Evolutionary conservation across 805 yeast genomes (phyloP).

Genomic region (Cyberlindnera xishuangbannaensis): DNA sequence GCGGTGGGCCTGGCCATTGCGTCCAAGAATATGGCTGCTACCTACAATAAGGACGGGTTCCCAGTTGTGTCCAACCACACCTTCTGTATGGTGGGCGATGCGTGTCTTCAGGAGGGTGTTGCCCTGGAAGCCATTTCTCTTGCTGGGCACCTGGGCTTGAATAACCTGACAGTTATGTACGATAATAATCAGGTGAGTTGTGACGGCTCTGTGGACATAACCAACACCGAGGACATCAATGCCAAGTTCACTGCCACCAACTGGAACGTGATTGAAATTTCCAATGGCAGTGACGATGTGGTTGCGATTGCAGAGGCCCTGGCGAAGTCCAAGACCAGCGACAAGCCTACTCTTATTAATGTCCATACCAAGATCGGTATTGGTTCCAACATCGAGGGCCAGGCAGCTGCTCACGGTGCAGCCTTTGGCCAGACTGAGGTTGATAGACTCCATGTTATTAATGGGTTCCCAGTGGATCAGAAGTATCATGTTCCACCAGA

Average conservation of each 20-base stretch:
- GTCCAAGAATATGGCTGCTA: constrained; percentile 83
- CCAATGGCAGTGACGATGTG: constrained; percentile 74
- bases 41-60: constrained; percentile 83
- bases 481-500: constrained; percentile 74
- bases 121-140: constrained; percentile 88
- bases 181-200: constrained; percentile 95
- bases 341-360: constrained; percentile 87
- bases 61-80: constrained; percentile 68
- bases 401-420: constrained; percentile 92
- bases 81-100: constrained; percentile 86
- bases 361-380: constrained; percentile 87
- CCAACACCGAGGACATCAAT: constrained; percentile 90
- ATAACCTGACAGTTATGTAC: constrained; percentile 89
- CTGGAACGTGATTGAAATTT: constrained; percentile 78
- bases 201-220: constrained; percentile 83
- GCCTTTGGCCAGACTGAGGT: constrained; percentile 92
- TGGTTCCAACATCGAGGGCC: constrained; percentile 80
- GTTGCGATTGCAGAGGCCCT: constrained; percentile 67
- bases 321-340: constrained; percentile 69
- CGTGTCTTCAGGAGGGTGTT: constrained; percentile 97
- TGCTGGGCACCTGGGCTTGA: constrained; percentile 92
- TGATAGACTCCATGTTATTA: constrained; percentile 70
- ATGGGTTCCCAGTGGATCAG: constrained; percentile 84
- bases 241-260: constrained; percentile 86
- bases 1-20: constrained; percentile 97